phyloP scores from a whole-genome alignment of 2,329 filamentous ascomycete species.

The Chlorencoelia australis region DNA sequence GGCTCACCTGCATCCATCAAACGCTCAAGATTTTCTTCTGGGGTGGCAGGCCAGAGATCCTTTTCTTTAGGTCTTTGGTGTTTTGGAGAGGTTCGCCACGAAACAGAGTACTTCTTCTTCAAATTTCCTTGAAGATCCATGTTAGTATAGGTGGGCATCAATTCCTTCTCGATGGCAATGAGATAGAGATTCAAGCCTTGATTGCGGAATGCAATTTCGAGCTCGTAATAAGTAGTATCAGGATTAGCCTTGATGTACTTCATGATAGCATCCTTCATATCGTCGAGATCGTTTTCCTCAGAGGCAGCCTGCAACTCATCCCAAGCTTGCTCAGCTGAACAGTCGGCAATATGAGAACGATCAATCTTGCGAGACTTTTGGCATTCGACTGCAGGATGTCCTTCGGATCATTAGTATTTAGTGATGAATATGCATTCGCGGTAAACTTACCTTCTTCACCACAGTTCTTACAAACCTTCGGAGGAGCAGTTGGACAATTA shows the following conservation, averaged over 20 bases:
- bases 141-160: slow-evolving; percentile 50
- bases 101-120: slow-evolving; percentile 53
- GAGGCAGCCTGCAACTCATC: slow-evolving; percentile 42
- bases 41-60: slow-evolving; percentile 46
- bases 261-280: slow-evolving; percentile 48
- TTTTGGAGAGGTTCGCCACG: slow-evolving; percentile 49
- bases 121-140: slow-evolving; percentile 64
- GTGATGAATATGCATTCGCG: not conserved
- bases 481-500: slow-evolving; percentile 52
- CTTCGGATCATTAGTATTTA: slow-evolving; percentile 27
- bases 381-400: slow-evolving; percentile 47
- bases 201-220: slow-evolving; percentile 50
- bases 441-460: slow-evolving; percentile 41
- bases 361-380: slow-evolving; percentile 49
- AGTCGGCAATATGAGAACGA: slow-evolving; percentile 38
- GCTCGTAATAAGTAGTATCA: slow-evolving; percentile 44
- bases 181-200: slow-evolving; percentile 46
- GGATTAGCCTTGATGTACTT: slow-evolving; percentile 54
- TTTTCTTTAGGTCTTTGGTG: slow-evolving; percentile 49
- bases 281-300: slow-evolving; percentile 46
- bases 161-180: slow-evolving; percentile 50
- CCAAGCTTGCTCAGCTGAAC: slow-evolving; percentile 48
- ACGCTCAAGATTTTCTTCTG: slow-evolving; percentile 51
- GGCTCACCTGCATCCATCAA: slow-evolving; percentile 57
- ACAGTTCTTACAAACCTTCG: slow-evolving; percentile 51